These are phyloP conservation scores for Aspergillus tanneri DNA, from an alignment of 2,329 filamentous ascomycete species.

Conservation along the genomic window DNA sequence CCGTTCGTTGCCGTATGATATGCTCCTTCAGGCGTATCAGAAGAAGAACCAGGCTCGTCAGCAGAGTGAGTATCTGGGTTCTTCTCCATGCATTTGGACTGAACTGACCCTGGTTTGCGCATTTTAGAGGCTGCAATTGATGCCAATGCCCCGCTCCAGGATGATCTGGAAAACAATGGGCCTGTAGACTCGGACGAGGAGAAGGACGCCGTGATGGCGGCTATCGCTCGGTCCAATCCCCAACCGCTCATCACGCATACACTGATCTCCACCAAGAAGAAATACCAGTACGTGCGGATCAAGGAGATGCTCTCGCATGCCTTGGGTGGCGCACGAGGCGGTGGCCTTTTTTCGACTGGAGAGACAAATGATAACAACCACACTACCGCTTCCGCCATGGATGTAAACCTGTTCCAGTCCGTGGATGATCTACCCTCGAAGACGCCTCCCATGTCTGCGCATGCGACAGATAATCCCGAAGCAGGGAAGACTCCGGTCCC, in stretches of 20 bases:
- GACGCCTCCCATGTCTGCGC: constrained; percentile 25
- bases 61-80: constrained; percentile 66
- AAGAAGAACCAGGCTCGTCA: constrained; percentile 99
- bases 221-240: constrained; percentile 71
- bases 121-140: constrained; percentile 81
- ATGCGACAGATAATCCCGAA: constrained; percentile 27
- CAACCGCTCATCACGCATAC: constrained; percentile 70
- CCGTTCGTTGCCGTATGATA: constrained; percentile 84
- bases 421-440: constrained; percentile 24
- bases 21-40: constrained; percentile 82
- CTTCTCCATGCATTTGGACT: constrained; percentile 21
- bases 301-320: constrained; percentile 63
- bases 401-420: constrained; percentile 36
- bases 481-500: constrained; percentile 22
- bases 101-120: neutral
- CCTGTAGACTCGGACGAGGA: constrained; percentile 95
- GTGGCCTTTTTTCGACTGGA: constrained; percentile 45
- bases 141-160: constrained; percentile 84
- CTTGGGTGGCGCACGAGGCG: constrained; percentile 51
- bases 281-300: constrained; percentile 63
- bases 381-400: constrained; percentile 24
- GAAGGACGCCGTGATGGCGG: constrained; percentile 81
- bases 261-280: constrained; percentile 50
- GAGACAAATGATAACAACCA: too few relatives aligned
- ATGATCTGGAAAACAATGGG: constrained; percentile 76